Percentiles rank a stretch among this genome's conserved stretches.
Conservation (phyloP, 2,329 filamentous ascomycete genomes). For the Colletotrichum gigasporum region DNA sequence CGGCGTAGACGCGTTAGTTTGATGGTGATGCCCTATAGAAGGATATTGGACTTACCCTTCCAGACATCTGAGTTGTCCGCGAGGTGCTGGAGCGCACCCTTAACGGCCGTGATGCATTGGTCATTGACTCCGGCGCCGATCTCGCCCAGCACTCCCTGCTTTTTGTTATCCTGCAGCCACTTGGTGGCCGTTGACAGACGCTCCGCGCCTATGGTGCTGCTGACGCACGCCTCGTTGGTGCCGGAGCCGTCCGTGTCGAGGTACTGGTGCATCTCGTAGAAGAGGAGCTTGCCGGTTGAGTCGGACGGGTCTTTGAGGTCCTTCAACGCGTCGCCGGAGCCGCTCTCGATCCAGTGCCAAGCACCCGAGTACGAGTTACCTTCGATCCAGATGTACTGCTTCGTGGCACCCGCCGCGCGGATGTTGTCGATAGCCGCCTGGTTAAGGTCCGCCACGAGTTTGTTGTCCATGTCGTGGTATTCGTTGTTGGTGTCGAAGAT, state of each 20-base stretch:
- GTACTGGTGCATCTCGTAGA: conserved; percentile 64
- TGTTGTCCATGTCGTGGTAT: conserved; percentile 66
- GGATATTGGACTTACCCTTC: conserved; percentile 52
- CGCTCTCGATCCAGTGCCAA: conserved; percentile 46
- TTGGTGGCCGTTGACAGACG: conserved; percentile 53
- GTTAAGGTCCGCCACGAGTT: conserved; percentile 63
- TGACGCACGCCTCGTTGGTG: conserved; percentile 52
- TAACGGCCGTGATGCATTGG: conserved; percentile 56
- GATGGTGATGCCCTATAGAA: too few relatives aligned
- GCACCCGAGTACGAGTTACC: conserved; percentile 59
- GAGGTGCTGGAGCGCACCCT: conserved; percentile 57
- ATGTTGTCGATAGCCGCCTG: conserved; percentile 68
- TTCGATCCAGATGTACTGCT: conserved; percentile 59
- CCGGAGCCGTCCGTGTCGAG: conserved; percentile 59
- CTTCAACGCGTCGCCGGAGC: conserved; percentile 45
- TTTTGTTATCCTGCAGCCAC: conserved; percentile 60
- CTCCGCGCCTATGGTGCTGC: conserved; percentile 52
- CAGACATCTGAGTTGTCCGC: conserved; percentile 60
- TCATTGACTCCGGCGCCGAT: conserved; percentile 57
- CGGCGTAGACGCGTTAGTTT: too few relatives aligned
- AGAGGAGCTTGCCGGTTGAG: conserved; percentile 50
- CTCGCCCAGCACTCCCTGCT: conserved; percentile 60
- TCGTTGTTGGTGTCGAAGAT: conserved; percentile 71
- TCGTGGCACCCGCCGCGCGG: conserved; percentile 61
- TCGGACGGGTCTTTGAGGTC: conserved; percentile 52